A percentile compares a stretch with the other conserved stretches of the same genome.
Evolutionary conservation across 2,329 filamentous ascomycete genomes (phyloP).

Genomic region (Pleurostoma richardsiae): DNA sequence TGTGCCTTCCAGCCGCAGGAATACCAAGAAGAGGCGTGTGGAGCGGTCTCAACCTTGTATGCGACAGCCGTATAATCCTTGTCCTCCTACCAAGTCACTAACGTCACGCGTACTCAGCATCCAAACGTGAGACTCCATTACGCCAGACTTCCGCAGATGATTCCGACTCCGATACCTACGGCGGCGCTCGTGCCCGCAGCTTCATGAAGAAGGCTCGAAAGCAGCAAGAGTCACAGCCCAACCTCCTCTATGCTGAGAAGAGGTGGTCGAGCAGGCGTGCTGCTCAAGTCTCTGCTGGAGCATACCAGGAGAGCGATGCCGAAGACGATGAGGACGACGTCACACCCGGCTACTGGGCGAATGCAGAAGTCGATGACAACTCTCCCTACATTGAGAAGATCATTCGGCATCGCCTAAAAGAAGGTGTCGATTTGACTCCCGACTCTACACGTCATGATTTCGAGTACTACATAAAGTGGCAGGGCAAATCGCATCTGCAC

Average conservation of each 20-base stretch:
- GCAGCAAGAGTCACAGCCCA: constrained; percentile 62
- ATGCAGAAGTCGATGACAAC: constrained; percentile 66
- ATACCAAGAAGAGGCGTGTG: constrained; percentile 64
- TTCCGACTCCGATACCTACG: constrained; percentile 74
- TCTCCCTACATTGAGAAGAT: constrained; percentile 86
- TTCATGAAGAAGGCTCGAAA: constrained; percentile 73
- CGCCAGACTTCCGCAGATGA: constrained; percentile 50
- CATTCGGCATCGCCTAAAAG: constrained; percentile 76
- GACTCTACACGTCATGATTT: constrained; percentile 69
- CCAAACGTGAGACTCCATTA: constrained; percentile 54
- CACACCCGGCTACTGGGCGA: constrained; percentile 65
- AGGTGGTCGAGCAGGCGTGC: constrained; percentile 87
- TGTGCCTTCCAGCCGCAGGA: constrained; percentile 49
- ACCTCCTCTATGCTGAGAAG: constrained; percentile 69
- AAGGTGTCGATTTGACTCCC: constrained; percentile 54
- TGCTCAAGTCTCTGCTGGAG: constrained; percentile 61
- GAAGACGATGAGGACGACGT: constrained; percentile 62
- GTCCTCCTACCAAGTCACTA: constrained; percentile 7
- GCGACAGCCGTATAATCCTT: constrained; percentile 13
- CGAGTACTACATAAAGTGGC: constrained; percentile 94
- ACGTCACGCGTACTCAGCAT: constrained; percentile 34
- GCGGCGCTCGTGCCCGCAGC: constrained; percentile 65
- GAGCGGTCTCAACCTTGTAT: constrained; percentile 61
- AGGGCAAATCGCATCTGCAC: constrained; percentile 90
- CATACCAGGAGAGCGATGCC: constrained; percentile 63